Percentiles rank a stretch among this genome's conserved stretches.
Conservation (phyloP, 768 basidiomycete genomes). For the Trametes coccinea region DNA sequence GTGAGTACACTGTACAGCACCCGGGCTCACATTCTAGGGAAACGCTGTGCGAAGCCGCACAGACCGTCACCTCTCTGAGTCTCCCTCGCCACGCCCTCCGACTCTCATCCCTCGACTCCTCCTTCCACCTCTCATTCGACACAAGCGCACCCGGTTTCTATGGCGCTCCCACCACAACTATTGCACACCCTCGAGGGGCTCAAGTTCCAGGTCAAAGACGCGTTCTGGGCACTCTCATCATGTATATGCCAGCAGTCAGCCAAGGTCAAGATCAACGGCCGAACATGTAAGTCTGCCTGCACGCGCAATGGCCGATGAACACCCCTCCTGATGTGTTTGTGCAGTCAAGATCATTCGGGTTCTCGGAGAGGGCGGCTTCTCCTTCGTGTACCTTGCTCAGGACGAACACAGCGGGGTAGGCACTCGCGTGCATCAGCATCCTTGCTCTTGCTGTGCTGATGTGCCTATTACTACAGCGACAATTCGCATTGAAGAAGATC, state of each 20-base stretch:
- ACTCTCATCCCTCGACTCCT: background rate
- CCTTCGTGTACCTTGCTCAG: conserved; percentile 86
- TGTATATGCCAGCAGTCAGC: conserved; percentile 81
- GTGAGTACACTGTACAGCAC: background rate
- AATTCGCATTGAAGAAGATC: conserved; percentile 97
- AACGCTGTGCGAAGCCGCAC: conserved; percentile 16
- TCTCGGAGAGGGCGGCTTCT: conserved; percentile 95
- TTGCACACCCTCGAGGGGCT: conserved; percentile 30
- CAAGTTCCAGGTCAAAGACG: conserved; percentile 68
- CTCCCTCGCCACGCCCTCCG: background rate
- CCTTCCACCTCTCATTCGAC: background rate
- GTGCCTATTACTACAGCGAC: conserved; percentile 48
- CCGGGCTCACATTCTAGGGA: background rate
- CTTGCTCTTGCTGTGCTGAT: conserved; percentile 7
- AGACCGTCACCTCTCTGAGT: too few relatives aligned
- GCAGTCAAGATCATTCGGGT: conserved; percentile 88
- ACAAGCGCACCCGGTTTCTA: conserved; percentile 5
- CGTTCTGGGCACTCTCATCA: conserved; percentile 77
- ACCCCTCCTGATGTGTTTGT: background rate
- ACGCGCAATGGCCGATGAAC: too few relatives aligned
- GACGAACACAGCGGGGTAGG: conserved; percentile 83
- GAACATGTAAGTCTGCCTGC: conserved; percentile 69
- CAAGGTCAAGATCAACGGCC: conserved; percentile 92
- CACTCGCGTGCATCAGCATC: conserved; percentile 9
- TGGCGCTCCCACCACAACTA: conserved; percentile 30